Conservation (phyloP, 805 yeast genomes). For the Brettanomyces anomalus region DNA sequence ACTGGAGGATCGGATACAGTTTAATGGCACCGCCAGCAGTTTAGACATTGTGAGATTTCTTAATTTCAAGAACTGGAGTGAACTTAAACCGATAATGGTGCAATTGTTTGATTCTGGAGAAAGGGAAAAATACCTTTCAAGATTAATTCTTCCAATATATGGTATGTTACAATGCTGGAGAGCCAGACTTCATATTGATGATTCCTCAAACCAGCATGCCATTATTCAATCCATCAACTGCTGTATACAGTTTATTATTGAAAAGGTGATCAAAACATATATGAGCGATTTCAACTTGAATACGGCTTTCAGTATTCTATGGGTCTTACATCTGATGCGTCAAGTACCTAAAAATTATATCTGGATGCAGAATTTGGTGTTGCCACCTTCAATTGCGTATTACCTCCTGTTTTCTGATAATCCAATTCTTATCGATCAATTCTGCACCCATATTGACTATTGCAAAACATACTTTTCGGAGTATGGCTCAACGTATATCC, state of each 20-base stretch:
- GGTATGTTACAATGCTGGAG: constrained; percentile 4
- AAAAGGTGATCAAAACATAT: too few relatives aligned
- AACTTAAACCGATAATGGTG: too few relatives aligned
- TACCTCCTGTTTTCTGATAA: constrained; percentile 31
- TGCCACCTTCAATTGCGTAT: constrained; percentile 33
- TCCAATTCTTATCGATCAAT: constrained; percentile 36
- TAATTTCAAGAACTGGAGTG: too few relatives aligned
- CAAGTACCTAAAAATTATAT: constrained; percentile 4
- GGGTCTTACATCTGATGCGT: too few relatives aligned
- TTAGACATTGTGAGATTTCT: too few relatives aligned
- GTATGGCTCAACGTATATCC: constrained; percentile 11
- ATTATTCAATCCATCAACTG: constrained; percentile 12
- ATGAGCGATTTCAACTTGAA: too few relatives aligned
- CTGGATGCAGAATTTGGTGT: constrained; percentile 20
- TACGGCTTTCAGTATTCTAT: too few relatives aligned
- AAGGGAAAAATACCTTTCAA: too few relatives aligned
- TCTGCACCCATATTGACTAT: constrained; percentile 37
- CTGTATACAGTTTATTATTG: too few relatives aligned
- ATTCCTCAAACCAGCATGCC: constrained; percentile 3
- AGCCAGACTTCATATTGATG: background rate
- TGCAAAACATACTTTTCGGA: constrained; percentile 29
- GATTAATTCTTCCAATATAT: background rate
- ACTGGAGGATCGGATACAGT: too few relatives aligned
- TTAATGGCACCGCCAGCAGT: too few relatives aligned
- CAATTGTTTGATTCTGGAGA: too few relatives aligned